Evolutionary conservation across 2,329 filamentous ascomycete species (phyloP).

Genomic region (Ramularia collo-cygni): DNA sequence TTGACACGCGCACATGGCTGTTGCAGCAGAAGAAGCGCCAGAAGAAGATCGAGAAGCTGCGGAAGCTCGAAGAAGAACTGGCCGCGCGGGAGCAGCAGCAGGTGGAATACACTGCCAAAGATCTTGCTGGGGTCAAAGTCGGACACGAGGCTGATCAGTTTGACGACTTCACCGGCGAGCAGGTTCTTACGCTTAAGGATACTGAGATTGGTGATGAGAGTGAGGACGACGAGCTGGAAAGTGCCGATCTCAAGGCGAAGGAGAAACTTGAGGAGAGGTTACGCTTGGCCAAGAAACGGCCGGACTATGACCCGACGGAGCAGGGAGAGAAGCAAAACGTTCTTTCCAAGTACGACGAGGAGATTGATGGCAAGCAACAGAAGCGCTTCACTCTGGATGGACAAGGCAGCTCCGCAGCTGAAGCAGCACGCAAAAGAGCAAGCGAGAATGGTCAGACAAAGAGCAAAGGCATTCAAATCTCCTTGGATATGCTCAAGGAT

Average conservation of each 20-base stretch:
- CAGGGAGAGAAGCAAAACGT: slow-evolving; percentile 60
- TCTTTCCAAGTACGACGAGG: slow-evolving; percentile 89
- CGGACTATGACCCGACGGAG: slow-evolving; percentile 79
- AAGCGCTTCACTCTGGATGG: slow-evolving; percentile 84
- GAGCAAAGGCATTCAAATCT: slow-evolving; percentile 63
- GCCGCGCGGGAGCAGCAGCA: slow-evolving; percentile 65
- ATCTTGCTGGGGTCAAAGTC: slow-evolving; percentile 85
- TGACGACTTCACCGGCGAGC: slow-evolving; percentile 66
- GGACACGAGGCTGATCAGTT: slow-evolving; percentile 80
- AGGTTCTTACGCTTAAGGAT: slow-evolving; percentile 92
- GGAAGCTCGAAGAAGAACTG: slow-evolving; percentile 66
- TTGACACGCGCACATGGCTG: slow-evolving; percentile 82
- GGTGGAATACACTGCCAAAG: slow-evolving; percentile 74
- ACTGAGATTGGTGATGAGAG: slow-evolving; percentile 72
- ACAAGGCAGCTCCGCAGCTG: slow-evolving; percentile 57
- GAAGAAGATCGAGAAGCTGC: slow-evolving; percentile 74
- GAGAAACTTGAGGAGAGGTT: slow-evolving; percentile 70
- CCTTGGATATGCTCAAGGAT: slow-evolving; percentile 62
- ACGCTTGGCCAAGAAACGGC: slow-evolving; percentile 82
- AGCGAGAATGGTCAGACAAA: slow-evolving; percentile 48
- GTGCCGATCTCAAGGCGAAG: slow-evolving; percentile 61
- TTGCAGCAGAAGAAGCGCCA: slow-evolving; percentile 86
- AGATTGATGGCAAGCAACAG: slow-evolving; percentile 80
- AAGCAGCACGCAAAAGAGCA: slow-evolving; percentile 46
- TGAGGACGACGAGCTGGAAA: slow-evolving; percentile 85